Evolutionary conservation across 176 grass and related monocot genomes (phyloP).

Genomic region (Raddia distichophylla): DNA sequence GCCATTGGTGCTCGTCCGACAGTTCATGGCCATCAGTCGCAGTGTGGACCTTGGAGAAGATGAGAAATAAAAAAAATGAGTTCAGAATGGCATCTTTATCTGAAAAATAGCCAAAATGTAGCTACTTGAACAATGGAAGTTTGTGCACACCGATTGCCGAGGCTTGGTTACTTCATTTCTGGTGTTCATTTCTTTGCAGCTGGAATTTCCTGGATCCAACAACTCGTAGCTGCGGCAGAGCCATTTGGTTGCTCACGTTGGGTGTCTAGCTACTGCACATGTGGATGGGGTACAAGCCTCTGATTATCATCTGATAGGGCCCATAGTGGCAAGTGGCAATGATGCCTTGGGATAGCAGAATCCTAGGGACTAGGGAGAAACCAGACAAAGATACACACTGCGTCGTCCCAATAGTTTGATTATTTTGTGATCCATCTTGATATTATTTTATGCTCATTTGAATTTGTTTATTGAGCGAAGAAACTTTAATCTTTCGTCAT

Average conservation of each 20-base stretch:
- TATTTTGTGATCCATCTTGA: constrained; percentile 20
- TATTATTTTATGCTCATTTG: constrained; percentile 9
- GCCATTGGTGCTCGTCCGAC: constrained; percentile 16
- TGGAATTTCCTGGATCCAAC: constrained; percentile 17
- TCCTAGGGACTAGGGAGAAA: constrained; percentile 48
- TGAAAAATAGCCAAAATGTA: not conserved
- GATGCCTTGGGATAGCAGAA: constrained; percentile 45
- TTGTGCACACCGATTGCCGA: not conserved
- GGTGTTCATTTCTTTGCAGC: not conserved
- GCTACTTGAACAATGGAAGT: not conserved
- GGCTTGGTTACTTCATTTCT: not conserved
- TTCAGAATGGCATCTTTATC: not conserved
- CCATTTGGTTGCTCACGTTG: not conserved
- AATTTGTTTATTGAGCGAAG: not conserved
- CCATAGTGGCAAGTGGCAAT: constrained; percentile 10
- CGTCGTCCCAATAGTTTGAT: constrained; percentile 2
- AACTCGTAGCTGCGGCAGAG: not conserved
- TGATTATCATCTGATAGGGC: constrained; percentile 20
- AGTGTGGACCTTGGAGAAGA: constrained; percentile 16
- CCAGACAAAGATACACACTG: constrained; percentile 31
- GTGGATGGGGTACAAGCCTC: constrained; percentile 15
- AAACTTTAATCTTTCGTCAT: not conserved
- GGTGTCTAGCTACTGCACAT: not conserved
- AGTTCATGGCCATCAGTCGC: constrained; percentile 27
- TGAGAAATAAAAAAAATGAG: constrained; percentile 13